Percentiles rank a stretch among this genome's conserved stretches.
These are phyloP conservation scores for Gracilariopsis chorda DNA, from an alignment of 23 red algal species.

Conservation along the genomic window DNA sequence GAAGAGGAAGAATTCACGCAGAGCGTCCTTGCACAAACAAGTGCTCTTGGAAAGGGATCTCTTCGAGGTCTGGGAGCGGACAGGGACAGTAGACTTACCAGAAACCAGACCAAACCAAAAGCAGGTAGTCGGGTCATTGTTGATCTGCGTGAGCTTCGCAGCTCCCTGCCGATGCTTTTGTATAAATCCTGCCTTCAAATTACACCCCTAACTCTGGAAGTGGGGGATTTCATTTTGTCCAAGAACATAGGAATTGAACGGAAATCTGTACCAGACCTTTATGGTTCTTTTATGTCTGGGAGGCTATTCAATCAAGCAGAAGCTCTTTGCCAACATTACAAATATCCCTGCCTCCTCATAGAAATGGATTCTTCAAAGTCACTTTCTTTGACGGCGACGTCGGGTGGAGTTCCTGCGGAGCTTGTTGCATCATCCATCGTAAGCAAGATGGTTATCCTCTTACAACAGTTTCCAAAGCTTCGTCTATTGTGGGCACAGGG, in stretches of 20 bases:
- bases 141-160: slow-evolving; percentile 90
- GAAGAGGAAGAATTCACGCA: slow-evolving; percentile 39
- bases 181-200: slow-evolving; percentile 51
- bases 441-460: slow-evolving; percentile 82
- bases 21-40: not conserved
- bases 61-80: slow-evolving; percentile 42
- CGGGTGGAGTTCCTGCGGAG: slow-evolving; percentile 41
- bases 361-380: slow-evolving; percentile 54
- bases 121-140: slow-evolving; percentile 50
- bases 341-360: slow-evolving; percentile 82
- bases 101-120: not conserved
- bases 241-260: slow-evolving; percentile 90
- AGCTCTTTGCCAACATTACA: slow-evolving; percentile 80
- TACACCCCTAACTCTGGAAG: slow-evolving; percentile 79
- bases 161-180: slow-evolving; percentile 66
- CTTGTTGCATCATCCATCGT: slow-evolving; percentile 53
- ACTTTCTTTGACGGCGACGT: slow-evolving; percentile 14
- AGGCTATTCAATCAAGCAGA: slow-evolving; percentile 87
- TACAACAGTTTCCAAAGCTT: slow-evolving; percentile 82
- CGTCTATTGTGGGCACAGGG: slow-evolving; percentile 88
- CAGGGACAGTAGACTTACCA: slow-evolving; percentile 31
- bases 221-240: slow-evolving; percentile 92
- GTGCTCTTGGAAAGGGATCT: not conserved
- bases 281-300: slow-evolving; percentile 78
- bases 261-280: slow-evolving; percentile 86